phyloP scores from a whole-genome alignment of 768 basidiomycete species.

The Polyporus arcularius region DNA sequence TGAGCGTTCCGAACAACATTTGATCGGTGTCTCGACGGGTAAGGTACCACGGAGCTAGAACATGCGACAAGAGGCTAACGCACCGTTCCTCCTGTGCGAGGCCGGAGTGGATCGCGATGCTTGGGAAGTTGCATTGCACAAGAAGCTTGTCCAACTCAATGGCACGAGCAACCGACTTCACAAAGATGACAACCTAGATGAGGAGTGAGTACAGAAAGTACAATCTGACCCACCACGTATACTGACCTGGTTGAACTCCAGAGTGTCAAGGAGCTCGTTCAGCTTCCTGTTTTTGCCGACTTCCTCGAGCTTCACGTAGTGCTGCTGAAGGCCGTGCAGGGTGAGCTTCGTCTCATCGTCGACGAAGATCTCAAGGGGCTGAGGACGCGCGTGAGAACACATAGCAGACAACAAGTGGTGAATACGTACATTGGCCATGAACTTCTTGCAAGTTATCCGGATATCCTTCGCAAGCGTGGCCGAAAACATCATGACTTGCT shows the following conservation, averaged over 20 bases:
- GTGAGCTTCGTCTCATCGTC: slow-evolving; percentile 99
- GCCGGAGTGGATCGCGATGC: slow-evolving; percentile 95
- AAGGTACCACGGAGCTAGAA: too few relatives aligned
- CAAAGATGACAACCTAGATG: slow-evolving; percentile 93
- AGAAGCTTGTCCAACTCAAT: slow-evolving; percentile 95
- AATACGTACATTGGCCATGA: slow-evolving; percentile 94
- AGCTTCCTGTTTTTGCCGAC: slow-evolving; percentile 94
- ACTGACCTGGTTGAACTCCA: slow-evolving; percentile 96
- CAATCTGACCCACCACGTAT: neutral
- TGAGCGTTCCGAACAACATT: too few relatives aligned
- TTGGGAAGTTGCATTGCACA: slow-evolving; percentile 97
- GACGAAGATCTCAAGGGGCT: slow-evolving; percentile 99
- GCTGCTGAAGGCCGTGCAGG: slow-evolving; percentile 96
- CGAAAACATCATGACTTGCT: slow-evolving; percentile 99
- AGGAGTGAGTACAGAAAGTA: neutral
- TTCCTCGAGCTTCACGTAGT: slow-evolving; percentile 97
- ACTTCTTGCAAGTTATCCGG: slow-evolving; percentile 97
- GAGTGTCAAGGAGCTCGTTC: slow-evolving; percentile 90
- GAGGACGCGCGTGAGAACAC: slow-evolving; percentile 11
- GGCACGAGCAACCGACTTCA: slow-evolving; percentile 96
- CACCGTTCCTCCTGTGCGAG: slow-evolving; percentile 95
- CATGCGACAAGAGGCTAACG: slow-evolving; percentile 23
- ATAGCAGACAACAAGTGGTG: neutral
- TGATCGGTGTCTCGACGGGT: too few relatives aligned
- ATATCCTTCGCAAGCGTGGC: slow-evolving; percentile 98